Evolutionary conservation across 2,329 filamentous ascomycete genomes (phyloP), one percentile per base, ranked within the genome.

Genomic region (Epichloe bromicola): DNA sequence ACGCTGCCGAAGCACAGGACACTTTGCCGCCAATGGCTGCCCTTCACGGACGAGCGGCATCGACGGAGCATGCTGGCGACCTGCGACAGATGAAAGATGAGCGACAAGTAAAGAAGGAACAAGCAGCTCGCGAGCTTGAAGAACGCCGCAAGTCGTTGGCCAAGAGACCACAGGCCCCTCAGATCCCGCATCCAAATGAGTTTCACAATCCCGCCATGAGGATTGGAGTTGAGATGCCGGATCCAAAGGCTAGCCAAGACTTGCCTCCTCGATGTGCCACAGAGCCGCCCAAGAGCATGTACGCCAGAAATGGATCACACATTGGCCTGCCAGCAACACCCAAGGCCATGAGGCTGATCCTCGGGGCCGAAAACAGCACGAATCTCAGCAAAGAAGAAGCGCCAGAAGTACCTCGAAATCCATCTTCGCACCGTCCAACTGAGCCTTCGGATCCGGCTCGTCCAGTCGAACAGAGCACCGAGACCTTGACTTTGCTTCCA

Each of bases 241-340:
- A 70, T 53, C 70, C 71, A 11, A 68, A 65, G 46, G 59, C 67
- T 7, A 58, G 63, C 12, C 70, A 66, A 42, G 70, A 76, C 23
- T 57, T 78, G 10, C 74, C 75, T 2, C 71, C 71, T 26, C 76
- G 84, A 50, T 83, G 82, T 59, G 86, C 84, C 7, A 82, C 79
- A 2, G 82, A 85, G 54, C 78, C 81, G 2, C 74, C 71, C 2
- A 67, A 68, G 54, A 74, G 70, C 62, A 76, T 78, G 64, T 75
- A 74, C 54, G 71, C 72, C 36, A 58, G 63, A 15, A 68, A 61
- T 2, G 74, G 74, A 1, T 72, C 76, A 1, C 75, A 78, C 5
- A 76, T 91, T 48, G 90, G 89, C 0, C 76, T 95, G n/a, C 89
- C 91, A 14, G 88, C 89, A 2, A 96, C 90, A 1, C 90, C 91